Percentiles rank a stretch among this genome's conserved stretches.
These are phyloP conservation scores for Mycena amicta DNA, from an alignment of 768 basidiomycete species.

Conservation along the genomic window DNA sequence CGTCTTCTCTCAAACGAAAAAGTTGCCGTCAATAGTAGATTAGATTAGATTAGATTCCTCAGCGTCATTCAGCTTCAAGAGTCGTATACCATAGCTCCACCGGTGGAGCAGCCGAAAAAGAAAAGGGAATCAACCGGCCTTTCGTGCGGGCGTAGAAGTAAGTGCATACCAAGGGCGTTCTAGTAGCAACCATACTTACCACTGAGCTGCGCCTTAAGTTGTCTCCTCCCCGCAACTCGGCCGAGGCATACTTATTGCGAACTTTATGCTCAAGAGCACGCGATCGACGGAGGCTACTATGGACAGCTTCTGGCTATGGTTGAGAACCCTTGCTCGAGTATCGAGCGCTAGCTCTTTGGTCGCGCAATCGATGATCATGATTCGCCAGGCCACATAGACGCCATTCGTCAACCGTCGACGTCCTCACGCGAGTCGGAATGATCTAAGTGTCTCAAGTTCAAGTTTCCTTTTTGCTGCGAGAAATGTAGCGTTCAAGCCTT, in stretches of 20 bases:
- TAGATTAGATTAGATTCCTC: too few species aligned
- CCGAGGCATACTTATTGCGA: constrained; percentile 94
- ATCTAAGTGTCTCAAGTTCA: constrained; percentile 75
- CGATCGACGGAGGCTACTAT: constrained; percentile 99
- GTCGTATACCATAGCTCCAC: too few species aligned
- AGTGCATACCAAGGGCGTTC: too few species aligned
- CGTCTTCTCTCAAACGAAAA: too few species aligned
- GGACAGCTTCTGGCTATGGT: constrained; percentile 95
- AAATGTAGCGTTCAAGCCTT: constrained; percentile 22
- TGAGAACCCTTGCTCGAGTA: constrained; percentile 91
- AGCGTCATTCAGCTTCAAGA: too few species aligned
- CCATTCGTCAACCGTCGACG: constrained; percentile 88
- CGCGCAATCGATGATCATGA: constrained; percentile 93
- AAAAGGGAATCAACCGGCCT: too few species aligned
- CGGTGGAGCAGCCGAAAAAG: too few species aligned
- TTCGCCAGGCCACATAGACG: constrained; percentile 86
- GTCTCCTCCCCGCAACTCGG: constrained; percentile 95
- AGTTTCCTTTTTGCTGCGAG: constrained; percentile 59
- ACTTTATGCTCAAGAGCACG: constrained; percentile 94
- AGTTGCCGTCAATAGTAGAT: too few species aligned
- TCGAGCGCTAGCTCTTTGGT: constrained; percentile 97
- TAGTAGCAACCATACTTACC: too few species aligned
- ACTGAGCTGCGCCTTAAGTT: too few species aligned
- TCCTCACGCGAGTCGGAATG: constrained; percentile 69
- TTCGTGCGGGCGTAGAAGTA: too few species aligned